Conservation (phyloP, 1,139 yeast species). For the Magnusiomyces fungicola region DNA sequence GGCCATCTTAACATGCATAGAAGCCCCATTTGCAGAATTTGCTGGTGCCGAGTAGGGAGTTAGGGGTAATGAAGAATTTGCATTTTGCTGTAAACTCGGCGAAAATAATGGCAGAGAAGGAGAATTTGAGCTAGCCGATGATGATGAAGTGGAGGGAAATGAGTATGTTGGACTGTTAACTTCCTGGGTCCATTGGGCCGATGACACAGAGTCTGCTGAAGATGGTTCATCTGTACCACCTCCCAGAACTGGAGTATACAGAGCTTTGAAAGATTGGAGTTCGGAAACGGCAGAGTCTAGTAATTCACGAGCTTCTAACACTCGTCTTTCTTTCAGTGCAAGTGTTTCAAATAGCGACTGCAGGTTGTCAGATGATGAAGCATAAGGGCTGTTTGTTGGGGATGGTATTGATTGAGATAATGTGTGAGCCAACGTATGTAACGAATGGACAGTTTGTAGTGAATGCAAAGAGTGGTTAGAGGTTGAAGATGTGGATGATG, state of each 20-base stretch:
- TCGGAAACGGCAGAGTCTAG: slow-evolving; percentile 26
- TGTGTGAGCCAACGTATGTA: background rate
- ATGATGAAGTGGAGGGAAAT: no score
- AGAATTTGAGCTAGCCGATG: no score
- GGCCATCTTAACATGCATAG: no score
- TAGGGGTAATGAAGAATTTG: no score
- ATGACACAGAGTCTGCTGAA: background rate
- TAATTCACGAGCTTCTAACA: slow-evolving; percentile 32
- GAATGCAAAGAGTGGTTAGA: background rate
- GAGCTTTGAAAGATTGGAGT: slow-evolving; percentile 21
- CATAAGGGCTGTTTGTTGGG: slow-evolving; percentile 20
- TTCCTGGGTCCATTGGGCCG: no score
- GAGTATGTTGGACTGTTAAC: background rate
- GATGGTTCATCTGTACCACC: slow-evolving; percentile 1
- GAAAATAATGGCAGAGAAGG: no score
- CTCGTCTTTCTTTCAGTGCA: slow-evolving; percentile 33
- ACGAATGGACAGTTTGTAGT: background rate
- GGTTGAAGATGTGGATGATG: no score
- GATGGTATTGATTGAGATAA: slow-evolving; percentile 11
- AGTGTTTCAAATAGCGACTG: slow-evolving; percentile 31
- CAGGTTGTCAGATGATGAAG: slow-evolving; percentile 25
- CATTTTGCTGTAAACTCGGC: no score
- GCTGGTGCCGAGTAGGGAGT: no score
- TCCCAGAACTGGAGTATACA: slow-evolving; percentile 23
- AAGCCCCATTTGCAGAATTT: no score